A percentile compares a stretch with the other conserved stretches of the same genome.
Evolutionary conservation across 2,329 filamentous ascomycete species (phyloP).

Genomic region (Tolypocladium inflatum): DNA sequence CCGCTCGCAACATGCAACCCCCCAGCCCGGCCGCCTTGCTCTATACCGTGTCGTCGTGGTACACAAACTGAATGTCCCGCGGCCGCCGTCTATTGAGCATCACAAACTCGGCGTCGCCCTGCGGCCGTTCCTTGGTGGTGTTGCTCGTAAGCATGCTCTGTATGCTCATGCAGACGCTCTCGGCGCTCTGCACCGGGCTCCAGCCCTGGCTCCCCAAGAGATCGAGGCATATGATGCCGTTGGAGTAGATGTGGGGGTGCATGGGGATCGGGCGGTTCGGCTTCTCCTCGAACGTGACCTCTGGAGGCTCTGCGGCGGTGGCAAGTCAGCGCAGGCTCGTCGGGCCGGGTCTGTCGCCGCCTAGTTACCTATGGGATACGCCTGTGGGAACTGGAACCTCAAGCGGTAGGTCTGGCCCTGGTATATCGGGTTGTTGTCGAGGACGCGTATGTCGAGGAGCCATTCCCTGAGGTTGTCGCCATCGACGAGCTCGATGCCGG

Average conservation of each 20-base stretch:
- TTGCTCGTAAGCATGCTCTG: constrained; percentile 99
- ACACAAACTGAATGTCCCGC: constrained; percentile 85
- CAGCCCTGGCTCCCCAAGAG: constrained; percentile 81
- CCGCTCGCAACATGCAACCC: background rate
- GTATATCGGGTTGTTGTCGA: constrained; percentile 88
- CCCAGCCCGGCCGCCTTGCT: background rate
- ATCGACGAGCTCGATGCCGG: constrained; percentile 72
- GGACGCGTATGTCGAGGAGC: constrained; percentile 83
- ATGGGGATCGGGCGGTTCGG: constrained; percentile 68
- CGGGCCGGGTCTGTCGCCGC: background rate
- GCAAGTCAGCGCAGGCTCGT: background rate
- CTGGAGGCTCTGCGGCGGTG: constrained; percentile 64
- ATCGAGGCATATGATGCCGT: constrained; percentile 97
- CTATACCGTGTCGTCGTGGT: constrained; percentile 77
- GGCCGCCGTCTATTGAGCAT: constrained; percentile 68
- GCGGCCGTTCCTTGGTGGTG: constrained; percentile 79
- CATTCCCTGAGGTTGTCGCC: constrained; percentile 68
- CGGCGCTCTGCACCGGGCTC: constrained; percentile 94
- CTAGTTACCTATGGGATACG: constrained; percentile 77
- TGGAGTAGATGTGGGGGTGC: constrained; percentile 96
- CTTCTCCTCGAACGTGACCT: constrained; percentile 75
- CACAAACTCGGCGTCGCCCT: constrained; percentile 86
- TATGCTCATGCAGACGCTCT: constrained; percentile 92
- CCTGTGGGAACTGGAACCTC: constrained; percentile 73
- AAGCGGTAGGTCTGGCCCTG: constrained; percentile 69